A percentile compares a stretch with the other conserved stretches of the same genome.
phyloP scores from a whole-genome alignment of 2,329 filamentous ascomycete species.

The Chrysoporthe austroafricana region DNA sequence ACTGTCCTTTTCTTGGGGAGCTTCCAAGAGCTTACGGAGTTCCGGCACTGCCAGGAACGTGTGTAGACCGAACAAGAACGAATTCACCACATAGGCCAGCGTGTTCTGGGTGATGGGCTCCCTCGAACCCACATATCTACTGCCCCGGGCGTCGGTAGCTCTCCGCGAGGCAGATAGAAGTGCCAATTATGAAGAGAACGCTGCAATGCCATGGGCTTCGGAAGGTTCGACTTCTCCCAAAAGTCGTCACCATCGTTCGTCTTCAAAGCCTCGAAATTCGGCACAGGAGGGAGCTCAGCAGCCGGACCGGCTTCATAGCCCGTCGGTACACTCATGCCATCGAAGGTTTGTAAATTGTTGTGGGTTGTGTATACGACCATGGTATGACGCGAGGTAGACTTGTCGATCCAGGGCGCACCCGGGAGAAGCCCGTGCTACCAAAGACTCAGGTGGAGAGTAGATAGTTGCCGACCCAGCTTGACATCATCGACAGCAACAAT shows the following conservation, averaged over 20 bases:
- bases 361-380: constrained; percentile 47
- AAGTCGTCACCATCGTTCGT: no score
- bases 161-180: no score
- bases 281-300: no score
- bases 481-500: constrained; percentile 45
- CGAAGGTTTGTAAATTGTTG: constrained; percentile 9
- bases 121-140: no score
- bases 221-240: no score
- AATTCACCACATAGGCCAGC: constrained; percentile 38
- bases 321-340: no score
- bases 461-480: constrained; percentile 46
- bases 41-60: constrained; percentile 10
- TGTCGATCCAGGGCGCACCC: constrained; percentile 41
- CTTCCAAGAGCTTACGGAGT: constrained; percentile 15
- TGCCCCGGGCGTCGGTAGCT: no score
- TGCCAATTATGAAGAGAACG: no score
- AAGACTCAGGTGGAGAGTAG: constrained; percentile 47
- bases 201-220: no score
- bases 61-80: constrained; percentile 37
- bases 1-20: background rate
- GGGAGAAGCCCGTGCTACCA: constrained; percentile 44
- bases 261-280: no score
- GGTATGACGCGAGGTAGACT: constrained; percentile 35
- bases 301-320: no score
- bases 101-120: no score